These are phyloP conservation scores for Entonaema liquescens DNA, from an alignment of 495 filamentous ascomycete genomes.

Conservation along the genomic window DNA sequence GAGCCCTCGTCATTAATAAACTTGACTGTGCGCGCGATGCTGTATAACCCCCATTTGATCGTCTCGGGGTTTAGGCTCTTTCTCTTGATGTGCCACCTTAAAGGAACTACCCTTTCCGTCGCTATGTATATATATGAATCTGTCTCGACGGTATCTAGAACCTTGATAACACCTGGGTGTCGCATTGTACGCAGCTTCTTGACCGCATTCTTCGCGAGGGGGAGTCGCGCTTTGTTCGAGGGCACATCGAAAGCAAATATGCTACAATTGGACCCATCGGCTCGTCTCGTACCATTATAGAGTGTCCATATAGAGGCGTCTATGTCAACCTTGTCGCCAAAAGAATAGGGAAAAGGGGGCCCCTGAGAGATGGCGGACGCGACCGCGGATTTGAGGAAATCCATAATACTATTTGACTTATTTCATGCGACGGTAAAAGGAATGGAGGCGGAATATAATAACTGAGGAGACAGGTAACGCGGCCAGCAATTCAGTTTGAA, in stretches of 20 bases:
- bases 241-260: slow-evolving; percentile 93
- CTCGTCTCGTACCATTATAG: slow-evolving; percentile 89
- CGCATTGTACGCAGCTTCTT: slow-evolving; percentile 90
- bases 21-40: slow-evolving; percentile 87
- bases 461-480: neutral
- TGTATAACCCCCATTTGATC: slow-evolving; percentile 92
- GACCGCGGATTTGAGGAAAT: slow-evolving; percentile 97
- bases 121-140: slow-evolving; percentile 94
- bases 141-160: slow-evolving; percentile 94
- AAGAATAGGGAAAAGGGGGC: slow-evolving; percentile 87
- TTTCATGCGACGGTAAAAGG: slow-evolving; percentile 23
- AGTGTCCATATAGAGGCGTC: slow-evolving; percentile 92
- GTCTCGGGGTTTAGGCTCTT: slow-evolving; percentile 87
- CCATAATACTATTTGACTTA: slow-evolving; percentile 65
- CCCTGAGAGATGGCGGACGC: slow-evolving; percentile 96
- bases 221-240: slow-evolving; percentile 78
- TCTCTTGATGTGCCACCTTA: slow-evolving; percentile 85
- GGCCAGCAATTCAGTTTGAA: neutral
- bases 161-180: slow-evolving; percentile 92
- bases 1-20: slow-evolving; percentile 95
- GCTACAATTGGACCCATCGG: slow-evolving; percentile 91
- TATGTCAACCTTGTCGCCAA: slow-evolving; percentile 88
- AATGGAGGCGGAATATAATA: neutral
- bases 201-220: slow-evolving; percentile 90
- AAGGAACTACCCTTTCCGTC: slow-evolving; percentile 85